Conservation (phyloP, 2,329 filamentous ascomycete species). For the Botrytis paeoniae region DNA sequence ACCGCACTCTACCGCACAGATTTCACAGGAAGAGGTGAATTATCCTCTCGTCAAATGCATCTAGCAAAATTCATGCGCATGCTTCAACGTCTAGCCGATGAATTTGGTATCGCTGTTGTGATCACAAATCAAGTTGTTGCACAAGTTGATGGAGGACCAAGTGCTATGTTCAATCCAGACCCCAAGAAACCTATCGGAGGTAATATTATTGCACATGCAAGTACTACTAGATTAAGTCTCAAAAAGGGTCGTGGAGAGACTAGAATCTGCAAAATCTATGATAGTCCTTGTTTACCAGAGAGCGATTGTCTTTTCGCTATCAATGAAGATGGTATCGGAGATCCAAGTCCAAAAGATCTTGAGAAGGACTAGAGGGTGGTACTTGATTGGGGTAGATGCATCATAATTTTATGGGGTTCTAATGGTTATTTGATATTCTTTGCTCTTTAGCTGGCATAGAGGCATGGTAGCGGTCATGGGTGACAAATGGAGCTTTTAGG, state of each 20-base stretch:
- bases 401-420: slow-evolving; percentile 3
- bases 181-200: slow-evolving; percentile 99
- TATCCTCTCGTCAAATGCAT: slow-evolving; percentile 89
- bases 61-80: slow-evolving; percentile 86
- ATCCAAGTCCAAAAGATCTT: slow-evolving; percentile 91
- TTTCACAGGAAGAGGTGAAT: slow-evolving; percentile 92
- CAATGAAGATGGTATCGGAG: slow-evolving; percentile 92
- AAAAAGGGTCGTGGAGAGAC: slow-evolving; percentile 97
- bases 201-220: slow-evolving; percentile 97
- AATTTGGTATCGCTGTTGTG: slow-evolving; percentile 95
- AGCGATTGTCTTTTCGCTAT: slow-evolving; percentile 97
- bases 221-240: slow-evolving; percentile 87
- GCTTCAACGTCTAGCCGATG: slow-evolving; percentile 71
- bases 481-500: slow-evolving; percentile 15
- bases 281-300: slow-evolving; percentile 94
- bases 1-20: slow-evolving; percentile 95
- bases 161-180: slow-evolving; percentile 98
- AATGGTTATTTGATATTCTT: slow-evolving; percentile 8
- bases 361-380: slow-evolving; percentile 63
- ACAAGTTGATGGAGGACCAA: slow-evolving; percentile 93
- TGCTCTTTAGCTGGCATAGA: slow-evolving; percentile 9
- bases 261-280: slow-evolving; percentile 97
- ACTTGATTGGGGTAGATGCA: not conserved
- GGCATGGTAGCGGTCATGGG: slow-evolving; percentile 21
- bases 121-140: slow-evolving; percentile 99